phyloP scores from a whole-genome alignment of 2,329 filamentous ascomycete species.

The Penicillium sp. region DNA sequence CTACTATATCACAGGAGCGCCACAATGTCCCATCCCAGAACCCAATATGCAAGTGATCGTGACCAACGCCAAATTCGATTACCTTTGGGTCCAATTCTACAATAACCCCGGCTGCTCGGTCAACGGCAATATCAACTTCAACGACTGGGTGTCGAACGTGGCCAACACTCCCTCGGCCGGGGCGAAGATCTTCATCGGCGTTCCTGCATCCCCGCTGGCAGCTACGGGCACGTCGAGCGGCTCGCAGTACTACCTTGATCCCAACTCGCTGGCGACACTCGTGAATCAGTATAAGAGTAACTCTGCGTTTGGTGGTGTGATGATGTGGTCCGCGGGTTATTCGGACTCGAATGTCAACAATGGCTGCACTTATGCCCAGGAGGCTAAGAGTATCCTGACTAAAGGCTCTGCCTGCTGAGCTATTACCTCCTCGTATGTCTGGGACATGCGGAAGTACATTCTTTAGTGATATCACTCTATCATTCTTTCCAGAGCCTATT shows the following conservation, averaged over 20 bases:
- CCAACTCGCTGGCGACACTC: slow-evolving; percentile 15
- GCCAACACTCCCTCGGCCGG: slow-evolving; percentile 22
- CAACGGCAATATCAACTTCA: slow-evolving; percentile 28
- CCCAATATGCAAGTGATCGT: slow-evolving; percentile 46
- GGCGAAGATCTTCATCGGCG: slow-evolving; percentile 26
- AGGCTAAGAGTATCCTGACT: slow-evolving; percentile 41
- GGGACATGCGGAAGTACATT: background rate
- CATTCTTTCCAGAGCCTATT: background rate
- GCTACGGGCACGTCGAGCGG: slow-evolving; percentile 36
- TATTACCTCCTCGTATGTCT: background rate
- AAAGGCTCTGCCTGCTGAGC: slow-evolving; percentile 33
- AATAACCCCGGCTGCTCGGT: slow-evolving; percentile 42
- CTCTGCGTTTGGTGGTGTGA: slow-evolving; percentile 22
- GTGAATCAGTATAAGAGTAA: slow-evolving; percentile 14
- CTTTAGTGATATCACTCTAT: background rate
- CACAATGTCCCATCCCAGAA: slow-evolving; percentile 52
- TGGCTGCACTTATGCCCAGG: slow-evolving; percentile 47
- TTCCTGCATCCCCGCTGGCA: slow-evolving; percentile 31
- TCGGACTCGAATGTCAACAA: slow-evolving; percentile 40
- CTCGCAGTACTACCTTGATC: slow-evolving; percentile 22
- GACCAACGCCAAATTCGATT: slow-evolving; percentile 45
- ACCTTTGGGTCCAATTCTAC: slow-evolving; percentile 51
- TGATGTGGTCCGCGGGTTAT: slow-evolving; percentile 49
- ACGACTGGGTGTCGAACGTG: slow-evolving; percentile 23
- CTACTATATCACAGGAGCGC: slow-evolving; percentile 54